These are phyloP conservation scores for Edaphochlamys debaryana DNA, from an alignment of 139 green algal genomes.

Conservation along the genomic window DNA sequence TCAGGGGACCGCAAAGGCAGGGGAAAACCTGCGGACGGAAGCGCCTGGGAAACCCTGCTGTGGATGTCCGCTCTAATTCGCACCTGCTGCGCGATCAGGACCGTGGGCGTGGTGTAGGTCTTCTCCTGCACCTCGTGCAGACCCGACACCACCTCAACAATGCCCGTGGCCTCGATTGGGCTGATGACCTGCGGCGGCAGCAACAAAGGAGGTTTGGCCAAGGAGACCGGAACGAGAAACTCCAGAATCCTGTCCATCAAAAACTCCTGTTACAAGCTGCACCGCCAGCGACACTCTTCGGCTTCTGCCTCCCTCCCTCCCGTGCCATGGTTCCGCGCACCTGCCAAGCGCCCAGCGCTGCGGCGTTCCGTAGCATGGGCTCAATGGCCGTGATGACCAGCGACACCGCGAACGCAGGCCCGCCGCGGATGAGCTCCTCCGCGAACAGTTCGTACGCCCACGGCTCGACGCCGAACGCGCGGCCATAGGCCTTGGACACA, in stretches of 20 bases:
- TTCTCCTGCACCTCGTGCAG: conserved; percentile 91
- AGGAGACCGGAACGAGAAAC: no score
- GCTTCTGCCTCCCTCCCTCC: no score
- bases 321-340: conserved; percentile 39
- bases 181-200: conserved; percentile 73
- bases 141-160: conserved; percentile 77
- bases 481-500: conserved; percentile 70
- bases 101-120: conserved; percentile 83
- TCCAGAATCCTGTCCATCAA: no score
- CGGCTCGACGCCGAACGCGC: conserved; percentile 81
- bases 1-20: no score
- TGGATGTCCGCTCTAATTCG: no score
- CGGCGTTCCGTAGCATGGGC: conserved; percentile 79
- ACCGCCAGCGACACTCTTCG: no score
- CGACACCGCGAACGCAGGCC: conserved; percentile 91
- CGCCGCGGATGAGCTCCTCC: conserved; percentile 92
- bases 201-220: not conserved
- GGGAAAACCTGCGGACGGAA: no score
- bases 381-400: conserved; percentile 84
- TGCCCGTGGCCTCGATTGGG: conserved; percentile 71
- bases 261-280: no score
- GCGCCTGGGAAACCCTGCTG: no score
- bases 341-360: conserved; percentile 93
- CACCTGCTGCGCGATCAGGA: conserved; percentile 86
- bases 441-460: conserved; percentile 95